Evolutionary conservation across 331 rosid genomes (phyloP), one percentile per base, ranked within the genome.

Genomic region (Phaseolus coccineus): DNA sequence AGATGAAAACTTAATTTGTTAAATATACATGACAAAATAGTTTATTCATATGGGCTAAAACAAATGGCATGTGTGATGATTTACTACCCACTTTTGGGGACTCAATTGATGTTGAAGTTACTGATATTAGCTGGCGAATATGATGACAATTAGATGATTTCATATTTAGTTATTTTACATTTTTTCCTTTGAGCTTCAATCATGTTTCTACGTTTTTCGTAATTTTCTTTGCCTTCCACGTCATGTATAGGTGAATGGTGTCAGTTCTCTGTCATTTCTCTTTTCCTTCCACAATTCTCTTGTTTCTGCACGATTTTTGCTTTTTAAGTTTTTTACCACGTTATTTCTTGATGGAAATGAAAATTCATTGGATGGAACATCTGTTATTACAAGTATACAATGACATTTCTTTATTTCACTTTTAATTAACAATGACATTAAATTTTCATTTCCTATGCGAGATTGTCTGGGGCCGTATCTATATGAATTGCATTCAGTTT

Each of bases 371-470:
- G 31, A 30, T 37, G n/a, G 15, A 65, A 48, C 76, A 16, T 58
- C 55, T 24, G 47, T 37, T 37, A 31, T 62, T 35, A 64, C 55
- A n/a, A 44, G 22, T 47, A 59, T 42, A 73, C 46, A 42, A 69
- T 42, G 25, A 19, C 73, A 48, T 75, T 67, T 74, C 71, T 46
- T 24, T 71, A 44, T 76, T 80, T 72, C 40, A n/a, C 53, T 64
- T 71, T 71, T 46, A 52, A 74, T 46, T 66, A 75, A 30, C 31
- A 30, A 30, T 30, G 16, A 15, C 50, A 53, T 33, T 31, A 4
- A 55, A 24, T 59, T 62, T 61, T 62, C 40, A 52, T 40, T 10
- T 8, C 16, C 24, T 28, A 40, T 71, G 67, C 27, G 1, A 28
- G 40, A 50, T 59, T 64, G 58, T 50, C 53, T 75, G 50, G 47